phyloP scores from a whole-genome alignment of 805 yeast genomes.

The Suhomyces sp. region DNA sequence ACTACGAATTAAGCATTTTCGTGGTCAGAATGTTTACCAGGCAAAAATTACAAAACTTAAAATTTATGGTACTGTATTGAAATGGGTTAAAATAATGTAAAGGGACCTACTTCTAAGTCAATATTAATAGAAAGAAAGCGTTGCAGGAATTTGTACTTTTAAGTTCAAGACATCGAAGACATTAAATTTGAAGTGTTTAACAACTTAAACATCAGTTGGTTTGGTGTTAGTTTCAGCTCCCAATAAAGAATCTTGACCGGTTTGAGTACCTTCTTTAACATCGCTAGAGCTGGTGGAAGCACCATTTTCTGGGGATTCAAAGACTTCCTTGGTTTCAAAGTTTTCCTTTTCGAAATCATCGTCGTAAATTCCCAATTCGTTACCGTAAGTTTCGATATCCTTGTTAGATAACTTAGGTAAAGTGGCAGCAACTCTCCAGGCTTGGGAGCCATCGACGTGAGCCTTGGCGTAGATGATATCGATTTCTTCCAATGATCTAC shows the following conservation, averaged over 20 bases:
- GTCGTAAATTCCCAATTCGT: slow-evolving; percentile 52
- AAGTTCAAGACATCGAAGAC: not conserved
- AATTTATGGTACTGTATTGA: not conserved
- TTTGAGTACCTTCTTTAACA: slow-evolving; percentile 10
- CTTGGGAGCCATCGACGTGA: slow-evolving; percentile 51
- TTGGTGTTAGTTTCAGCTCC: slow-evolving; percentile 2
- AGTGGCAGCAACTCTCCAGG: slow-evolving; percentile 61
- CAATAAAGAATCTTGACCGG: slow-evolving; percentile 7
- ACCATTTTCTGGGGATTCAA: slow-evolving; percentile 6
- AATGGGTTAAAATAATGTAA: not conserved
- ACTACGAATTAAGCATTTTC: too few species aligned
- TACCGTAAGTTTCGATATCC: slow-evolving; percentile 61
- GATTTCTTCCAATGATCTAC: slow-evolving; percentile 44
- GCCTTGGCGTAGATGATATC: slow-evolving; percentile 65
- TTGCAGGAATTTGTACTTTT: not conserved
- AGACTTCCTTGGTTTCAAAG: slow-evolving; percentile 27
- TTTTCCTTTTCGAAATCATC: slow-evolving; percentile 40
- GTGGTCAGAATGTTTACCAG: too few species aligned
- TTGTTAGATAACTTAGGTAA: slow-evolving; percentile 54
- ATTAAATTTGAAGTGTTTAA: not conserved
- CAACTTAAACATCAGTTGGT: slow-evolving; percentile 7
- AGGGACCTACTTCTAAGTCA: not conserved
- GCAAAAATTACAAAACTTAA: not conserved
- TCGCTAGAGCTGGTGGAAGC: slow-evolving; percentile 18
- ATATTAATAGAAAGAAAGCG: not conserved